phyloP scores from a whole-genome alignment of 257 asterid genomes.

The Coffea canephora region DNA sequence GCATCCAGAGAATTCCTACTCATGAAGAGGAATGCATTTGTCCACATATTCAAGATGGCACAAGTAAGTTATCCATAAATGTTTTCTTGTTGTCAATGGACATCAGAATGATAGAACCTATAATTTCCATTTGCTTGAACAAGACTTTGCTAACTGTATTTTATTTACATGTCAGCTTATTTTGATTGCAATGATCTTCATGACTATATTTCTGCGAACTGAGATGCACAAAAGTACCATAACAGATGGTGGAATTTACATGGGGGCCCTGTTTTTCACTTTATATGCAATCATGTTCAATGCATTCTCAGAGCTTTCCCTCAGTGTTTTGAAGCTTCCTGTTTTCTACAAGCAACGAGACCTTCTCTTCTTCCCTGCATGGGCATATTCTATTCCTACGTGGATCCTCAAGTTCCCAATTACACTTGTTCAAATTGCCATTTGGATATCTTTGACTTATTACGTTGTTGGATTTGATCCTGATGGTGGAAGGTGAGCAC shows the following conservation, averaged over 20 bases:
- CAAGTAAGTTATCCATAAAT: conserved; percentile 12
- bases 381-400: conserved; percentile 82
- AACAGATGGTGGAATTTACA: conserved; percentile 69
- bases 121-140: background rate
- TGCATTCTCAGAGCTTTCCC: conserved; percentile 77
- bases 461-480: conserved; percentile 90
- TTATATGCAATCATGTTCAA: conserved; percentile 68
- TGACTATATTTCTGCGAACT: conserved; percentile 83
- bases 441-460: conserved; percentile 81
- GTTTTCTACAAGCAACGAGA: conserved; percentile 88
- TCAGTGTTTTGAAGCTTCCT: conserved; percentile 79
- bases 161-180: conserved; percentile 51
- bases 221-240: conserved; percentile 58
- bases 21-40: conserved; percentile 24
- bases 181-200: conserved; percentile 46
- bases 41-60: conserved; percentile 15
- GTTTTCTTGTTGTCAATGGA: no score
- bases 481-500: conserved; percentile 50
- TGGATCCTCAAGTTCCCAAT: conserved; percentile 77
- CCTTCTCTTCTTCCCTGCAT: conserved; percentile 73
- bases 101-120: no score
- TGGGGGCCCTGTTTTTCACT: conserved; percentile 82
- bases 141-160: background rate
- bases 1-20: conserved; percentile 19
- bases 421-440: conserved; percentile 56